phyloP scores from a whole-genome alignment of 257 asterid species.

The Nicotiana knightiana region DNA sequence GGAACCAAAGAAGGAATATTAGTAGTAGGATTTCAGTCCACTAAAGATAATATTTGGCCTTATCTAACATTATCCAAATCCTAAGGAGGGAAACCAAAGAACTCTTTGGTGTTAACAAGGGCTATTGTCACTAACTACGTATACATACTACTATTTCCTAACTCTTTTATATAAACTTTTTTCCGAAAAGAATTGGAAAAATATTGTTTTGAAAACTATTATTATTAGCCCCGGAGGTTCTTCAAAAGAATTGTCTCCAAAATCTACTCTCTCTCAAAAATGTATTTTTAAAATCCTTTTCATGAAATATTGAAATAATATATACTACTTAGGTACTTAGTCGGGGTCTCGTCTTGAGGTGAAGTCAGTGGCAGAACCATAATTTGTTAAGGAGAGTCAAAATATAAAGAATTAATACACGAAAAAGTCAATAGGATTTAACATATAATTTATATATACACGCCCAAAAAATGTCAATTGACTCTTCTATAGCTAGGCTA shows the following conservation, averaged over 20 bases:
- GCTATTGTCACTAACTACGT: background rate
- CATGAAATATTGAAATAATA: background rate
- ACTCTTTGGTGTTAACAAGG: background rate
- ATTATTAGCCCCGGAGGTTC: background rate
- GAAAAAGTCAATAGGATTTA: no score
- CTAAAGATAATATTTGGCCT: background rate
- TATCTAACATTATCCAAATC: slow-evolving; percentile 1
- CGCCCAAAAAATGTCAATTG: no score
- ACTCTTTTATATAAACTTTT: background rate
- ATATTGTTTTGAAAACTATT: background rate
- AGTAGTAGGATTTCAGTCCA: slow-evolving; percentile 3
- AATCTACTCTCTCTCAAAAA: background rate
- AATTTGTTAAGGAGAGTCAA: no score
- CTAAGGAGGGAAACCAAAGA: background rate
- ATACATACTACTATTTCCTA: background rate
- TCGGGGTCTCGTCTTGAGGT: no score
- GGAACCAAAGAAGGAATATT: background rate
- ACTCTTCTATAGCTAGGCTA: no score
- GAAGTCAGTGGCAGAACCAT: no score
- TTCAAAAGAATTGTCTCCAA: background rate
- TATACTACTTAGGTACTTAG: no score
- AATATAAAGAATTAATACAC: no score
- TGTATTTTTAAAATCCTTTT: background rate
- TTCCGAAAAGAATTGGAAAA: background rate
- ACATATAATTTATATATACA: no score